Base-by-base conservation (phyloP, 805 yeast species). In the Brettanomyces naardenensis region DNA sequence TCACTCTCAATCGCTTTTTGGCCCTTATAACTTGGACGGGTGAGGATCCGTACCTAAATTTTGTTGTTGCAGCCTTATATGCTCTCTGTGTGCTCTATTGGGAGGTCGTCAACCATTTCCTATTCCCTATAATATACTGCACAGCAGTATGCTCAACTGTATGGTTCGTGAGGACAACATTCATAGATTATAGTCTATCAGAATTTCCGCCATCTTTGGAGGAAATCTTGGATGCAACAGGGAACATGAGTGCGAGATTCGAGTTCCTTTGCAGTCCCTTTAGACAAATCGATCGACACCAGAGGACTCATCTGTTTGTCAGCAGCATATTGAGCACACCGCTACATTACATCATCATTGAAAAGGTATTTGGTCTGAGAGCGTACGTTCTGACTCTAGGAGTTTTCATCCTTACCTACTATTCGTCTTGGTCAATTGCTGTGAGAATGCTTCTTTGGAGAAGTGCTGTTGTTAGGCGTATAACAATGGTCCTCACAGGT, bases 11-110 rank as follows among this genome's bases (percentile, higher is more conserved):
- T 48, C 55, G 61, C 30, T 39, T 64, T 5, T 50, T 74, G 14
- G 69, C 69, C 28, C 51, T 69, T 11, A 42, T 72, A 17, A 72
- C 79, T 1, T 74, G 80, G 80, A 73, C 80, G 1, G 71, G 71
- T 41, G 68, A 62, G 4, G 72, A 71, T 38, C 55, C 68, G 7
- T 71, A 68, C 45, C 59, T 59, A 42, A 74, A 72, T 45, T 64
- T 71, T 39, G 48, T 73, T 5, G 27, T 65, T 1, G 56, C 71
- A 23, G 64, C 64, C 4, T 42, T 50, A 1, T 68, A 65, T 44
- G 58, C 68, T 10, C 54, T 62, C 23, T 22, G 65, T 1, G 64
- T 71, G 11, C 45, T 63, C 47, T 64, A 70, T 44, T 73, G 79
- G 79, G 40, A 53, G 4, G 28, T 49, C 7, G 41, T 68, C 19